Base-by-base conservation (phyloP, 78 protist species). In the Dictyostelium firmibasis region DNA sequence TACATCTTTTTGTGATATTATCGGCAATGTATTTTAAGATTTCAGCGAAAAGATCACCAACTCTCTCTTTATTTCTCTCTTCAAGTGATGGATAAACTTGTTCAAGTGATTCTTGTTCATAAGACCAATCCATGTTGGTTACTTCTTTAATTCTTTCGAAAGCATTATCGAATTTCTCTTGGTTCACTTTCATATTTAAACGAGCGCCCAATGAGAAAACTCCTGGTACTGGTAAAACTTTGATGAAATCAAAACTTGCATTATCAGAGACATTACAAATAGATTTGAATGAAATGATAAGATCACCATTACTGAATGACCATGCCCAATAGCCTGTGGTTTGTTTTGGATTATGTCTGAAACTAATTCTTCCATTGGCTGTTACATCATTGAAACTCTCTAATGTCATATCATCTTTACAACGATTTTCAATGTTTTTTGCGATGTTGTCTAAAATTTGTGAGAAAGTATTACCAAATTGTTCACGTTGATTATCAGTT, bases 151-250 rank as follows among this genome's bases (percentile, higher is more conserved):
- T 64, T 20, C 27, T 57, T 44, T 88, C 93, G n/a, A 78, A 27
- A 3, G 53, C 25, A 14, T 67, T 84, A 10, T 79, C 35, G 72
- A 76, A 36, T 25, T 82, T 67, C 33, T 88, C 93, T 60, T 76
- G 27, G 50, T 78, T 78, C n/a, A 35, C 57, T 43, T 79, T 76
- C 41, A 78, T 25, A 41, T 88, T 44, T 11, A 88, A 23, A n/a
- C 93, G n/a, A 4, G 93, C 67, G 0, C 47, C 33, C 31, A 88
- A 64, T 57, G 93, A 78, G 53, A 43, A 79, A 9, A 64, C 86
- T 67, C 93, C 93, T 88, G 93, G 93, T 5, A 78, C 38, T 88
- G 85, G 93, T 8, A 89, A 43, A 20, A 89, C 41, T 41, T 81
- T 44, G 7, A 36, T 67, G 27, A 89, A 67, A 23, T 89, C 87